These are phyloP conservation scores for Yueomyces sinensis DNA, from an alignment of 805 yeast genomes.

Conservation along the genomic window DNA sequence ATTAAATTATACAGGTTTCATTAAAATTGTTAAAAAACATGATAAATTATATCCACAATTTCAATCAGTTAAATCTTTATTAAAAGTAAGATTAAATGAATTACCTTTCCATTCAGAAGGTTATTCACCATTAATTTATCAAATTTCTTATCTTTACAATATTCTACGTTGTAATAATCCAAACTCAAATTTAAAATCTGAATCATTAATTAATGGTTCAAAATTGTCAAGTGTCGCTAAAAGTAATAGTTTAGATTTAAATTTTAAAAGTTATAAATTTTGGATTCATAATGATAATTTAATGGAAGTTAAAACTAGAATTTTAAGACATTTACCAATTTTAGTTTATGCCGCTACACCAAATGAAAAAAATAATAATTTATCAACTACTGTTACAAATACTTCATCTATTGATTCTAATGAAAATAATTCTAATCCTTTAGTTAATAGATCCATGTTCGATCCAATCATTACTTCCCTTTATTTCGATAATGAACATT, in stretches of 20 bases:
- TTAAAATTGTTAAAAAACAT: constrained; percentile 90
- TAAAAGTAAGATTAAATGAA: constrained; percentile 75
- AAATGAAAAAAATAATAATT: constrained; percentile 21
- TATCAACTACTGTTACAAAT: constrained; percentile 10
- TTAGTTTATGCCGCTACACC: constrained; percentile 47
- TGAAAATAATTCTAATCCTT: constrained; percentile 27
- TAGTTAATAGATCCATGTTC: constrained; percentile 30
- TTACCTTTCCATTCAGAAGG: constrained; percentile 92
- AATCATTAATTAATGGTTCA: constrained; percentile 28
- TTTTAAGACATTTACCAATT: constrained; percentile 86
- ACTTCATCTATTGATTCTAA: constrained; percentile 27
- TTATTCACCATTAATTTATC: constrained; percentile 79
- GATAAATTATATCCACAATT: constrained; percentile 80
- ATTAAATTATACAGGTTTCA: constrained; percentile 87
- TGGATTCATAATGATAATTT: constrained; percentile 96
- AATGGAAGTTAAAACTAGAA: constrained; percentile 95
- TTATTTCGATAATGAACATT: constrained; percentile 74
- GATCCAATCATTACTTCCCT: constrained; percentile 81
- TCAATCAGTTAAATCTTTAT: constrained; percentile 71
- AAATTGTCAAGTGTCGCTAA: constrained; percentile 18
- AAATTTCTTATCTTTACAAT: constrained; percentile 69
- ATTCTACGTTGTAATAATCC: constrained; percentile 66
- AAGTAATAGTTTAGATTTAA: constrained; percentile 20
- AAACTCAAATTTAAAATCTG: constrained; percentile 17
- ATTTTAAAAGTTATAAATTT: constrained; percentile 62